These are phyloP conservation scores for Phytopythium vexans DNA, from an alignment of 352 stramenopile genomes.

Conservation along the genomic window DNA sequence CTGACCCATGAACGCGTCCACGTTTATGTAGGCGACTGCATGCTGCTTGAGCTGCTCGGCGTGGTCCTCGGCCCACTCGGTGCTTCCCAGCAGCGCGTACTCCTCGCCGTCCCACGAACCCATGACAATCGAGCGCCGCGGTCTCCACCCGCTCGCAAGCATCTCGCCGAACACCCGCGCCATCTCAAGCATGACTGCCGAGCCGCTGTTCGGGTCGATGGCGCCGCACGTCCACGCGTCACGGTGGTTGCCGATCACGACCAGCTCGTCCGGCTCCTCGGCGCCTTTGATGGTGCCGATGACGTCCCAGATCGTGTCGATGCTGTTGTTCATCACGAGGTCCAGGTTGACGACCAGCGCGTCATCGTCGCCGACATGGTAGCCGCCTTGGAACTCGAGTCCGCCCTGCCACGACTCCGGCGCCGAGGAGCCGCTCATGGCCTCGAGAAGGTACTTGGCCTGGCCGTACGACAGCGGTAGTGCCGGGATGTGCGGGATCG, in stretches of 20 bases:
- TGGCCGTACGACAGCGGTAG: slow-evolving; percentile 67
- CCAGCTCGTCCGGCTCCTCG: slow-evolving; percentile 36
- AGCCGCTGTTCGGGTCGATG: slow-evolving; percentile 61
- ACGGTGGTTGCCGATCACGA: slow-evolving; percentile 70
- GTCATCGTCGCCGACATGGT: slow-evolving; percentile 54
- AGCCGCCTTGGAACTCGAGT: slow-evolving; percentile 39
- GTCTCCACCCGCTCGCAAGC: slow-evolving; percentile 45
- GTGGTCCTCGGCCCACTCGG: slow-evolving; percentile 58
- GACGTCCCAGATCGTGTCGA: slow-evolving; percentile 77
- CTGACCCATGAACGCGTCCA: slow-evolving; percentile 57
- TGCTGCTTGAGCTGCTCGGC: slow-evolving; percentile 37
- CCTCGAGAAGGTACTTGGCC: slow-evolving; percentile 49
- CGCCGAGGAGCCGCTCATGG: slow-evolving; percentile 40
- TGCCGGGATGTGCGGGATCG: slow-evolving; percentile 51
- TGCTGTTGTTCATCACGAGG: slow-evolving; percentile 56
- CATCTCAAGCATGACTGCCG: slow-evolving; percentile 58
- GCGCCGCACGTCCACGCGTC: slow-evolving; percentile 78
- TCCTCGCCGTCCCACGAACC: slow-evolving; percentile 74
- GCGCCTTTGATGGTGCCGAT: slow-evolving; percentile 46
- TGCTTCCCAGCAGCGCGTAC: slow-evolving; percentile 66
- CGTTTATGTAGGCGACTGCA: slow-evolving; percentile 68
- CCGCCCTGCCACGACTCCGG: slow-evolving; percentile 41
- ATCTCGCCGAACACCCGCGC: slow-evolving; percentile 46
- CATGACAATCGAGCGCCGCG: slow-evolving; percentile 54
- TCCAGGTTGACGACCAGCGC: slow-evolving; percentile 34